Evolutionary conservation across 169 alveolate genomes (phyloP).

Genomic region (Eimeria tenella): DNA sequence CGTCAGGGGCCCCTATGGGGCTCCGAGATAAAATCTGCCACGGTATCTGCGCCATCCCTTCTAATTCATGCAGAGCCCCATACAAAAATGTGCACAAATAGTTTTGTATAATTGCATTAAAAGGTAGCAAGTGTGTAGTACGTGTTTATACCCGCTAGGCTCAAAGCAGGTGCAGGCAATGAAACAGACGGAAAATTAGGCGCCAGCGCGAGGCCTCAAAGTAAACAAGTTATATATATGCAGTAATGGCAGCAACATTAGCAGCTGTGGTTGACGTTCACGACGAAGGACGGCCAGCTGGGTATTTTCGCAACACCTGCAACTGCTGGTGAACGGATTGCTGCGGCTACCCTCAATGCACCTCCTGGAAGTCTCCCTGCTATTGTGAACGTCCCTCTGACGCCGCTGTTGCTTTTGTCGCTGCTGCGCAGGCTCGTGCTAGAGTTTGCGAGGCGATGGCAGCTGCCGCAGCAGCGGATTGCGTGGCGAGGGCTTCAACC

Average conservation of each 20-base stretch:
- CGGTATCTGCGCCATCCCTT: slow-evolving; percentile 40
- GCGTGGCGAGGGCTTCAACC: too few species aligned
- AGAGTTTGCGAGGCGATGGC: not conserved
- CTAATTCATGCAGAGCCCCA: not conserved
- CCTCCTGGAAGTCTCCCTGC: not conserved
- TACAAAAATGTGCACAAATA: too few species aligned
- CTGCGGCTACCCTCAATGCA: too few species aligned
- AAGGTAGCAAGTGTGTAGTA: too few species aligned
- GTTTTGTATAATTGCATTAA: too few species aligned
- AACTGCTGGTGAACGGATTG: not conserved
- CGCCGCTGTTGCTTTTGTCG: slow-evolving; percentile 2
- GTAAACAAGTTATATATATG: too few species aligned
- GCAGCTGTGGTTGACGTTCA: not conserved
- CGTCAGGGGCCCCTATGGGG: slow-evolving; percentile 41
- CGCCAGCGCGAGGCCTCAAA: too few species aligned
- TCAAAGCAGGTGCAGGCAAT: too few species aligned
- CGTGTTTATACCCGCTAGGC: too few species aligned
- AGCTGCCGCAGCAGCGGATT: not conserved
- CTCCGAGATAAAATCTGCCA: slow-evolving; percentile 8
- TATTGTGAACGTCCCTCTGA: not conserved
- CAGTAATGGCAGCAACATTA: not conserved
- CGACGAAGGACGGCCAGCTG: not conserved
- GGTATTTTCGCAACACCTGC: not conserved
- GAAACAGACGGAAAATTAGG: too few species aligned
- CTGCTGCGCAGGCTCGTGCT: not conserved